Evolutionary conservation across 164 flowering plant species (phyloP).

Genomic region (Magnolia sinica): DNA sequence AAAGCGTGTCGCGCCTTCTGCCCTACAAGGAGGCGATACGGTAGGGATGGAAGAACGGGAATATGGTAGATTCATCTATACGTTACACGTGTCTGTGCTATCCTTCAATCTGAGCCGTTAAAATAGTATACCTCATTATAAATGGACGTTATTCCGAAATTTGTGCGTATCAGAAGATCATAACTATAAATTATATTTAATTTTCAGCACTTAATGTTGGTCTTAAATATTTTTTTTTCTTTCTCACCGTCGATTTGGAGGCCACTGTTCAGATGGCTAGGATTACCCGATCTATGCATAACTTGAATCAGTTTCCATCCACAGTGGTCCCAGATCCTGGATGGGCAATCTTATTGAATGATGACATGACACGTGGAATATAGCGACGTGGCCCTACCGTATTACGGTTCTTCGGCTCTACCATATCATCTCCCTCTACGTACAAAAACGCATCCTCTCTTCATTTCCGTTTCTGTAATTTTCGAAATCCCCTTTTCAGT

Average conservation of each 20-base stretch:
- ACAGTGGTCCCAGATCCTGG: too few species aligned
- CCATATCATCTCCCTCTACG: not conserved
- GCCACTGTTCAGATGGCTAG: not conserved
- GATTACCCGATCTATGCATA: too few species aligned
- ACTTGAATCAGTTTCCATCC: too few species aligned
- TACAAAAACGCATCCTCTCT: not conserved
- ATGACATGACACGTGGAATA: too few species aligned
- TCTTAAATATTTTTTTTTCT: not conserved
- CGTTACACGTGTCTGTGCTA: not conserved
- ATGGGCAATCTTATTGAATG: too few species aligned
- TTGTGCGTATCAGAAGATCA: too few species aligned
- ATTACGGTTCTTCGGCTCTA: not conserved
- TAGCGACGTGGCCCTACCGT: not conserved
- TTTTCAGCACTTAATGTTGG: not conserved
- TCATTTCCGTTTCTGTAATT: too few species aligned
- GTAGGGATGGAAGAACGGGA: not conserved
- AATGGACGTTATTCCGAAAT: too few species aligned
- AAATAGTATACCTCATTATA: too few species aligned
- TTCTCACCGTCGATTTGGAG: not conserved
- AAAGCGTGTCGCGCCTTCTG: not conserved
- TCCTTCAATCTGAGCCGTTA: not conserved
- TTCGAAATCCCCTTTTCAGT: not conserved
- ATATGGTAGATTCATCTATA: too few species aligned
- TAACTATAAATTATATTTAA: too few species aligned
- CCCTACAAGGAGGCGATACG: not conserved